Conservation (phyloP, 179 eudicot species). For the Beta macrorhiza region DNA sequence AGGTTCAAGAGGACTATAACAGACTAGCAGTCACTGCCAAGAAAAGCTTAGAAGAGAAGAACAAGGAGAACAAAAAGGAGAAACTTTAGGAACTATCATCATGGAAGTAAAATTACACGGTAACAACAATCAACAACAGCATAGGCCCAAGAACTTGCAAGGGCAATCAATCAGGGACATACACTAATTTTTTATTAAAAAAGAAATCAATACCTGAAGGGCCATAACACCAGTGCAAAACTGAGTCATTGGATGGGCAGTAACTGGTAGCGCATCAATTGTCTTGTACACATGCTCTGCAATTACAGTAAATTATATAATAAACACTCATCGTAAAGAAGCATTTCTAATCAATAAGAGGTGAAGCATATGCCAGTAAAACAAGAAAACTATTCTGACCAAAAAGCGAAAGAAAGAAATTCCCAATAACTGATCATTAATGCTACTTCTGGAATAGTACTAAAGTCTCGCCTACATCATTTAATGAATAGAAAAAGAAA, state of each 20-base stretch:
- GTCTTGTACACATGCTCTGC: constrained; percentile 77
- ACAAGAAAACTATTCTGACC: not conserved
- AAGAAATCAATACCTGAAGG: constrained; percentile 56
- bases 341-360: not conserved
- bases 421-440: not conserved
- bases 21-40: not conserved
- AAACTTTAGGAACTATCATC: not conserved
- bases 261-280: constrained; percentile 81
- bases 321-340: constrained; percentile 3
- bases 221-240: constrained; percentile 98
- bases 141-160: constrained; percentile 1
- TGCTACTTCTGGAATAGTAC: not conserved
- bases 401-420: not conserved
- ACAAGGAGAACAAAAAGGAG: not conserved
- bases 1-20: not conserved
- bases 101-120: not conserved
- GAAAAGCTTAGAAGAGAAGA: not conserved
- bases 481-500: not conserved
- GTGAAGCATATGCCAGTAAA: not conserved
- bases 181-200: constrained; percentile 1
- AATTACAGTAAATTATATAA: constrained; percentile 16
- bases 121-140: not conserved
- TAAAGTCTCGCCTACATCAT: not conserved
- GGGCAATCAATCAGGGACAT: not conserved
- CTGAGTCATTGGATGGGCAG: constrained; percentile 99